Conservation (phyloP, 2,329 filamentous ascomycete genomes). For the Phoma sp. region DNA sequence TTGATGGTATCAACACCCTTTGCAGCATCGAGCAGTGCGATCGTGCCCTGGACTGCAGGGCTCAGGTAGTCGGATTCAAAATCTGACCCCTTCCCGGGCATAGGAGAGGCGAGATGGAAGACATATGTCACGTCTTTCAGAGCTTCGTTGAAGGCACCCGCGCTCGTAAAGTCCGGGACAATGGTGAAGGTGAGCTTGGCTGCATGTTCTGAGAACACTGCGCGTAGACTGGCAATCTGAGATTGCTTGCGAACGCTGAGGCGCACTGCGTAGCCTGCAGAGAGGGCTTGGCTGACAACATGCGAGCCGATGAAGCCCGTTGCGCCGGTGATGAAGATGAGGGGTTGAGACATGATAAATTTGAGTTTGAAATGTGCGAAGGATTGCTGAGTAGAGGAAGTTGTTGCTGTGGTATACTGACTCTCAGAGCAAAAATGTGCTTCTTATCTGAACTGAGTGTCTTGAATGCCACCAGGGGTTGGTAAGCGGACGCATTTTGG, state of each 20-base stretch:
- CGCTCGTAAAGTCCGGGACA: conserved; percentile 22
- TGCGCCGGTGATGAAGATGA: conserved; percentile 39
- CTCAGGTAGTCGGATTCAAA: conserved; percentile 29
- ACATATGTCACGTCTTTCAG: conserved; percentile 34
- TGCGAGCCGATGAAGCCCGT: conserved; percentile 40
- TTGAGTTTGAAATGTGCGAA: background rate
- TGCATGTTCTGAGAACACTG: conserved; percentile 15
- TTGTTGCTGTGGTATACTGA: background rate
- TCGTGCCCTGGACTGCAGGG: conserved; percentile 37
- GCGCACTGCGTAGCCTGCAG: conserved; percentile 35
- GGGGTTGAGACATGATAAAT: conserved; percentile 18
- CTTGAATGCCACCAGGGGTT: background rate
- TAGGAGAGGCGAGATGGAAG: conserved; percentile 42
- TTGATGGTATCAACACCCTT: conserved; percentile 31
- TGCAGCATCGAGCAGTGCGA: conserved; percentile 31
- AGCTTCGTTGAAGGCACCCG: conserved; percentile 19
- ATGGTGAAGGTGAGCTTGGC: conserved; percentile 20
- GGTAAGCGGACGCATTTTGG: background rate
- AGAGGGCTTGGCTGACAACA: conserved; percentile 28
- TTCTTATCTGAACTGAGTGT: background rate
- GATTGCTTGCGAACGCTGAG: conserved; percentile 32
- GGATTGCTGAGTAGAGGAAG: no score
- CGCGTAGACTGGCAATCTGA: conserved; percentile 18
- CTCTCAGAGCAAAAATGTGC: background rate
- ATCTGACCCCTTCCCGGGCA: conserved; percentile 26